Evolutionary conservation across 148 eudicot genomes (phyloP).

Genomic region (Heliosperma pusillum): DNA sequence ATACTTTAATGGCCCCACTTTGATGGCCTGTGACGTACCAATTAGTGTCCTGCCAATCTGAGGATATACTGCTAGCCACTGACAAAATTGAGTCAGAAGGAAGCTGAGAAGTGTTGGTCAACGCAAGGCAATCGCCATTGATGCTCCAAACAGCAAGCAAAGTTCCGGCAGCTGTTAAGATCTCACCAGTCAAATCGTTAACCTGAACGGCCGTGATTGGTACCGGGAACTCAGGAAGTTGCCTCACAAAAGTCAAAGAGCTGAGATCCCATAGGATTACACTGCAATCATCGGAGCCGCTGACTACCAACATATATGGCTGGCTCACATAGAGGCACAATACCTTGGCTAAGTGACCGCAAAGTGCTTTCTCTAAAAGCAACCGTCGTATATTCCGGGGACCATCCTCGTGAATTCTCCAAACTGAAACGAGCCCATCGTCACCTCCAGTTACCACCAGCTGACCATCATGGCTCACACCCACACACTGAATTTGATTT

Average conservation of each 20-base stretch:
- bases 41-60: slow-evolving; percentile 80
- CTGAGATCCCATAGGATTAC: slow-evolving; percentile 93
- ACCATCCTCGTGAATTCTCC: slow-evolving; percentile 72
- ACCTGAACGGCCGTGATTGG: slow-evolving; percentile 82
- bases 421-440: slow-evolving; percentile 74
- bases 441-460: slow-evolving; percentile 79
- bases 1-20: slow-evolving; percentile 88
- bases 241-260: slow-evolving; percentile 70
- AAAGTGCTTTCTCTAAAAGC: slow-evolving; percentile 70
- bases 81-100: slow-evolving; percentile 83
- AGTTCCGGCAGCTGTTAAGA: slow-evolving; percentile 83
- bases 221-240: slow-evolving; percentile 87
- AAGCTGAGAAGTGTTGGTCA: slow-evolving; percentile 83
- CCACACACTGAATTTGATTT: slow-evolving; percentile 78
- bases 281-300: slow-evolving; percentile 88
- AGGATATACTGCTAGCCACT: slow-evolving; percentile 64
- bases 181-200: slow-evolving; percentile 81
- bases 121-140: slow-evolving; percentile 87
- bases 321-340: slow-evolving; percentile 84
- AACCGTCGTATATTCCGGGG: slow-evolving; percentile 52
- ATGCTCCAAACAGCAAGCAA: slow-evolving; percentile 88
- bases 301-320: slow-evolving; percentile 89
- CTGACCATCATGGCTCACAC: slow-evolving; percentile 87
- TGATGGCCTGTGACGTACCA: slow-evolving; percentile 96
- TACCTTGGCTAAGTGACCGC: slow-evolving; percentile 66